Conservation (phyloP, 176 grass and related monocot genomes). For the Carex pumila region DNA sequence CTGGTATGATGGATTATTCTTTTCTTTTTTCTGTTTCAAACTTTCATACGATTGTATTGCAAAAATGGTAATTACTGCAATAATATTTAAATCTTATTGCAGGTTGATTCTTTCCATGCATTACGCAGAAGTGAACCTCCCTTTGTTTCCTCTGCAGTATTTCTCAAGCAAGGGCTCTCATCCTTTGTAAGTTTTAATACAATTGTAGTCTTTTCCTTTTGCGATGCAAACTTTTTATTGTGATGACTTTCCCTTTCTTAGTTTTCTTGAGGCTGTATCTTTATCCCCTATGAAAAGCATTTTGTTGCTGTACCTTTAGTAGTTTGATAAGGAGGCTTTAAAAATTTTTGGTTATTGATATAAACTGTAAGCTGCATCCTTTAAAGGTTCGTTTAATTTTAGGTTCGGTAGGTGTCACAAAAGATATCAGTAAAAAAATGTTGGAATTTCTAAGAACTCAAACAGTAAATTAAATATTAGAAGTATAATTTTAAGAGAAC, state of each 20-base stretch:
- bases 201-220: background rate
- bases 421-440: background rate
- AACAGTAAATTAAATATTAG: background rate
- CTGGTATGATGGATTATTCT: slow-evolving; percentile 41
- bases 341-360: background rate
- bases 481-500: background rate
- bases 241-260: background rate
- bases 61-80: background rate
- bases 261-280: background rate
- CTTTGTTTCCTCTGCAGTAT: slow-evolving; percentile 66
- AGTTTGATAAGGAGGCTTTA: background rate
- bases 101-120: slow-evolving; percentile 87
- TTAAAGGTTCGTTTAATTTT: background rate
- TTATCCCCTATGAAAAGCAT: background rate
- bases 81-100: slow-evolving; percentile 17
- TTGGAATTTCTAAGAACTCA: background rate
- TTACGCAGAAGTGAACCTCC: slow-evolving; percentile 81
- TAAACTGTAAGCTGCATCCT: background rate
- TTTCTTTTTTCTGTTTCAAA: slow-evolving; percentile 5
- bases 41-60: slow-evolving; percentile 12
- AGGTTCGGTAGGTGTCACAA: background rate
- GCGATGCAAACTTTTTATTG: background rate
- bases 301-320: background rate
- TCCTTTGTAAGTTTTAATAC: slow-evolving; percentile 54
- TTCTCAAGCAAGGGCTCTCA: slow-evolving; percentile 72